phyloP scores from a whole-genome alignment of 352 stramenopile species.

The Pythium phragmiticola region DNA sequence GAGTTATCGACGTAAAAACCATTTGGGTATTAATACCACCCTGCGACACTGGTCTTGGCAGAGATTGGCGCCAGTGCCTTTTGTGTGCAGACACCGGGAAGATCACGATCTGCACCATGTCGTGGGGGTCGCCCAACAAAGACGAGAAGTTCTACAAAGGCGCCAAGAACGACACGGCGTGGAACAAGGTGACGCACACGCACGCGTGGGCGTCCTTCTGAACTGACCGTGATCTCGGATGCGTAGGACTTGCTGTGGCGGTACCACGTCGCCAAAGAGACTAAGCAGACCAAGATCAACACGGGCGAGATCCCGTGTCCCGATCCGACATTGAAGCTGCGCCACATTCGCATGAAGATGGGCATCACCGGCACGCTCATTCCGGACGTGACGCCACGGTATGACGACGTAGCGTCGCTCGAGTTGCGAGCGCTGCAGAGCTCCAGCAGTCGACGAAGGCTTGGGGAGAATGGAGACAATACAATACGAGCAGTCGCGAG shows the following conservation, averaged over 20 bases:
- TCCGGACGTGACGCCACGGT: constrained; percentile 40
- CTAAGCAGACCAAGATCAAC: constrained; percentile 45
- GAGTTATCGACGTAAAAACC: too few relatives aligned
- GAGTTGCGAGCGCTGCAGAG: constrained; percentile 4
- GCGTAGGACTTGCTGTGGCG: constrained; percentile 44
- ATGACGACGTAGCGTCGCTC: constrained; percentile 4
- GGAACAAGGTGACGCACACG: constrained; percentile 40
- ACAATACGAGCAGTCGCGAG: constrained; percentile 11
- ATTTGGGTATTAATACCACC: too few relatives aligned
- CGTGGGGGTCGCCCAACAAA: constrained; percentile 36
- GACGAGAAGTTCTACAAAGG: constrained; percentile 59
- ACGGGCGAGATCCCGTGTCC: constrained; percentile 32
- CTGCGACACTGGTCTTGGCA: background rate
- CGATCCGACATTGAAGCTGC: constrained; percentile 30
- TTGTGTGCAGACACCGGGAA: background rate
- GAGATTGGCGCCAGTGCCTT: background rate
- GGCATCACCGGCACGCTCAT: constrained; percentile 50
- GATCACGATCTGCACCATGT: constrained; percentile 13
- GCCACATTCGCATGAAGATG: constrained; percentile 43
- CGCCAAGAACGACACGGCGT: constrained; percentile 47
- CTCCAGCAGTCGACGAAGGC: constrained; percentile 2
- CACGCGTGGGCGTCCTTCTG: too few relatives aligned
- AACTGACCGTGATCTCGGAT: background rate
- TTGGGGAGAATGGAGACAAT: constrained; percentile 3
- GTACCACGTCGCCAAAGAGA: constrained; percentile 48